Evolutionary conservation across 208 protist genomes (phyloP).

Genomic region (Wallacemonas sp.): DNA sequence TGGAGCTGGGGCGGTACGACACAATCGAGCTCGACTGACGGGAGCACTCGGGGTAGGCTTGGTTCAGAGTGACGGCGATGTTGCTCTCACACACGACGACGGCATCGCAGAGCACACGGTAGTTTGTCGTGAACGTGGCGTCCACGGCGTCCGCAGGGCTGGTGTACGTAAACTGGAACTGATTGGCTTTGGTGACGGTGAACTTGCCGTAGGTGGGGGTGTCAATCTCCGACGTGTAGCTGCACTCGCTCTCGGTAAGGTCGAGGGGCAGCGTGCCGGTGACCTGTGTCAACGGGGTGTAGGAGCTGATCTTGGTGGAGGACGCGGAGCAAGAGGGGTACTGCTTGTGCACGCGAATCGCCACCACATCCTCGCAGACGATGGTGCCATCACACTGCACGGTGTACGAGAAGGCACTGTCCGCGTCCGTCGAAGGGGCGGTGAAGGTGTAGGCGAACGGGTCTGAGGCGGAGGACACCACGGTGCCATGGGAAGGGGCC

Average conservation of each 20-base stretch:
- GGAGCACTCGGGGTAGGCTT: conserved; percentile 22
- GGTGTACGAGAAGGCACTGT: conserved; percentile 4
- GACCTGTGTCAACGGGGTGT: not conserved
- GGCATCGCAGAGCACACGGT: conserved; percentile 38
- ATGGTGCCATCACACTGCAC: conserved; percentile 6
- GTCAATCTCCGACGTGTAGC: conserved; percentile 26
- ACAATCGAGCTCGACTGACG: conserved; percentile 19
- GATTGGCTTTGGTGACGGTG: conserved; percentile 15
- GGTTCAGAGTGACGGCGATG: conserved; percentile 20
- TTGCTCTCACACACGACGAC: conserved; percentile 37
- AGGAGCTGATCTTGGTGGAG: not conserved
- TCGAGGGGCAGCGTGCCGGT: conserved; percentile 37
- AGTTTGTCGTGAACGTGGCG: conserved; percentile 22
- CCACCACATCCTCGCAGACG: conserved; percentile 20
- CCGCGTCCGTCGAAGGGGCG: not conserved
- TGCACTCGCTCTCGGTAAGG: conserved; percentile 23
- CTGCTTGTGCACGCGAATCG: conserved; percentile 19
- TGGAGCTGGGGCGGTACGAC: conserved; percentile 25
- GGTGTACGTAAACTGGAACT: conserved; percentile 26
- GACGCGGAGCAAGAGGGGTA: conserved; percentile 22
- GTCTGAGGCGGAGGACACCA: not conserved
- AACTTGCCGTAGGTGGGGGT: conserved; percentile 17
- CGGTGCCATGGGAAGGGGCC: not conserved
- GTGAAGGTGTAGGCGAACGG: conserved; percentile 15
- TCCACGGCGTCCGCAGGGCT: conserved; percentile 21